Evolutionary conservation across 164 flowering plant genomes (phyloP), one percentile per base, ranked within the genome.

Genomic region (Aristolochia californica): DNA sequence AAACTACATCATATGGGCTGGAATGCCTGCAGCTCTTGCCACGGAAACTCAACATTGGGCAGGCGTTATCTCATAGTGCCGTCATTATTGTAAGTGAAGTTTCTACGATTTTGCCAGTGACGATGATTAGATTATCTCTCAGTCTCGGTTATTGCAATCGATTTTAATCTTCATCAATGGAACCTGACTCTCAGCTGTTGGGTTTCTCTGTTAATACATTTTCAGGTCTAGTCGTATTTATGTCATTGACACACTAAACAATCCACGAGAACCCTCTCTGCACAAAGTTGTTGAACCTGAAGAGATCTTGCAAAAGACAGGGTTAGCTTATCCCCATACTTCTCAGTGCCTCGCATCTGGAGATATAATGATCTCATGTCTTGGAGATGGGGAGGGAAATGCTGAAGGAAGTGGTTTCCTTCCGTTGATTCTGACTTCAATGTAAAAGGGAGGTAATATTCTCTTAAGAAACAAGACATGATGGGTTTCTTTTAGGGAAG

Each of bases 21-120:
- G 99, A 93, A 93, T 68, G 54, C 99, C 5, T 93, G 99, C 84
- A 93, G 97, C 74, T 93, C 99, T 64, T 93, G 99, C 87, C 82
- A 85, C 69, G 91, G 88, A 45, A 94, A 89, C 68, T 71, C 95
- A 16, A 74, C 91, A 14, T 91, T 85, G n/a, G 44, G 59, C 4
- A 75, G 99, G 18, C 89, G 96, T 40, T 93, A 68, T 57, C 83
- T 93, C 18, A 66, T 93, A 66, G 67, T 89, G 34, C 99, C 99
- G 44, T 83, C 97, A 17, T 70, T 93, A 53, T 24, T 90, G 99
- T 93, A 76, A 76, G 90, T 53, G 25, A 47, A 53, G n/a, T 38
- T n/a, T n/a, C n/a, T n/a, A n/a, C n/a, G n/a, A n/a, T n/a, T n/a
- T n/a, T n/a, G n/a, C n/a, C n/a, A n/a, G n/a, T n/a, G n/a, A n/a